Conservation (phyloP, 768 basidiomycete genomes). For the Xanthoconium stramineum region DNA sequence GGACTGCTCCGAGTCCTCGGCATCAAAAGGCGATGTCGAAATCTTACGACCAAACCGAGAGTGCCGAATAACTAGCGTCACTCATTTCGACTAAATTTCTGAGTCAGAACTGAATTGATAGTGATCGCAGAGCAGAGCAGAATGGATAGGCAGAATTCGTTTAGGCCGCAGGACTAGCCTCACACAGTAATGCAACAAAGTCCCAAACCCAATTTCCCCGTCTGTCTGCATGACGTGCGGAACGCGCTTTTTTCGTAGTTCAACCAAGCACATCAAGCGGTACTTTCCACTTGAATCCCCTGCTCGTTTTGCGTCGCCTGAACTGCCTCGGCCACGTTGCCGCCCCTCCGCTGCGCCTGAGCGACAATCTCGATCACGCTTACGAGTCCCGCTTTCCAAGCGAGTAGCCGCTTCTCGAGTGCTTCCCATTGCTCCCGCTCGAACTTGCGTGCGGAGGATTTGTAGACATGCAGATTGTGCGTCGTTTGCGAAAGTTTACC, state of each 20-base stretch:
- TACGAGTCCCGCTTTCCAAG: slow-evolving; percentile 73
- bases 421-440: slow-evolving; percentile 77
- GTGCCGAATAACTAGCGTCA: too few relatives aligned
- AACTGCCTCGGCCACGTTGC: slow-evolving; percentile 16
- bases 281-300: slow-evolving; percentile 19
- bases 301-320: slow-evolving; percentile 25
- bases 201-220: too few relatives aligned
- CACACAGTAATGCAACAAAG: too few relatives aligned
- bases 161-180: too few relatives aligned
- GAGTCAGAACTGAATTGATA: too few relatives aligned
- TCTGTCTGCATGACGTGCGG: background rate
- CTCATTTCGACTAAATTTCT: too few relatives aligned
- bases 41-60: too few relatives aligned
- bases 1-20: too few relatives aligned
- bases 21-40: too few relatives aligned
- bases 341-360: slow-evolving; percentile 44
- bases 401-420: slow-evolving; percentile 68
- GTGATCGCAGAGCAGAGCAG: too few relatives aligned
- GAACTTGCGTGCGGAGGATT: slow-evolving; percentile 73
- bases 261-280: slow-evolving; percentile 14
- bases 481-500: slow-evolving; percentile 83
- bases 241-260: background rate
- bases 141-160: too few relatives aligned
- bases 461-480: slow-evolving; percentile 68
- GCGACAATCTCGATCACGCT: slow-evolving; percentile 70